Percentiles rank a stretch among this genome's conserved stretches.
These are phyloP conservation scores for Lenwebbia sp. DNA, from an alignment of 345 rosid genomes.

Conservation along the genomic window DNA sequence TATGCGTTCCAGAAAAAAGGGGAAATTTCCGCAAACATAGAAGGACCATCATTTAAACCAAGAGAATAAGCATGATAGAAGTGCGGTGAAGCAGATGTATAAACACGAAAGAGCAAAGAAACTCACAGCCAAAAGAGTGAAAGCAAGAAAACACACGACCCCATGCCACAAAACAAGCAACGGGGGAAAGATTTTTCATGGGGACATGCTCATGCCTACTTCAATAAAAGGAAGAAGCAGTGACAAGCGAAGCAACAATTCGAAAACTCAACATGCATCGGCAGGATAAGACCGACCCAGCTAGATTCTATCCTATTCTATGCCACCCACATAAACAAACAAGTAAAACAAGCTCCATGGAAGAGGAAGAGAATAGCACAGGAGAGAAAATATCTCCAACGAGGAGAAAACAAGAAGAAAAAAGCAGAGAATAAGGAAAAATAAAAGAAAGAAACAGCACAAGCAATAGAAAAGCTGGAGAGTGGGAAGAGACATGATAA, in stretches of 20 bases:
- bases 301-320: slow-evolving; percentile 4
- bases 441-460: not conserved
- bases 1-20: not conserved
- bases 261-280: slow-evolving; percentile 19
- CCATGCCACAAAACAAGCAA: not conserved
- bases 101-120: not conserved
- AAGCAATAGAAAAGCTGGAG: not conserved
- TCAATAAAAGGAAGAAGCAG: not conserved
- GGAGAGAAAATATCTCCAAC: not conserved
- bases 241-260: not conserved
- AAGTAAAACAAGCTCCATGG: not conserved
- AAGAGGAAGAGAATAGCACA: not conserved
- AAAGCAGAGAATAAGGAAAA: not conserved
- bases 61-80: not conserved
- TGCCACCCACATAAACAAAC: not conserved
- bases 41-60: not conserved
- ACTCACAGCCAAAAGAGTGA: not conserved
- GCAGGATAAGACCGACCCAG: not conserved
- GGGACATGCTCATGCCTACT: not conserved
- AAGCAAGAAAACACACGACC: not conserved
- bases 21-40: not conserved
- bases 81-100: not conserved
- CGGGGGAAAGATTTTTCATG: not conserved
- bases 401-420: not conserved
- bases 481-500: not conserved